Conservation (phyloP, 2,329 filamentous ascomycete genomes). For the Orbilia quercus region DNA sequence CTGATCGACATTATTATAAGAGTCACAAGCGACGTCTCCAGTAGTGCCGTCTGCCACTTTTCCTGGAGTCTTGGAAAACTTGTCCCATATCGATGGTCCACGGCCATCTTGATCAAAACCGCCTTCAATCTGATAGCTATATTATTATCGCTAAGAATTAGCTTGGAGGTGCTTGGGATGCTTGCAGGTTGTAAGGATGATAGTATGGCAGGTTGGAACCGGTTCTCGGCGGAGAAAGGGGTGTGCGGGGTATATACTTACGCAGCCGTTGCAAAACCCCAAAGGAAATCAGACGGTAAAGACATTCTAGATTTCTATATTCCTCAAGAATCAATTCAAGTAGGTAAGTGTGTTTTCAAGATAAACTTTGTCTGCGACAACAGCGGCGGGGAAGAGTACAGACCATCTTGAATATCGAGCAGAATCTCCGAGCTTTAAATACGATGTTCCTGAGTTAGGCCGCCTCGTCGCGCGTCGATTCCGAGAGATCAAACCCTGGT, state of each 20-base stretch:
- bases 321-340: conserved; percentile 40
- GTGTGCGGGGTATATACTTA: conserved; percentile 64
- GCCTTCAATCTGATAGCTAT: conserved; percentile 88
- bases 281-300: conserved; percentile 77
- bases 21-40: conserved; percentile 84
- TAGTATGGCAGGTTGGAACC: too few species aligned
- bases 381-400: conserved; percentile 28
- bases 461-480: conserved; percentile 51
- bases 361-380: conserved; percentile 20
- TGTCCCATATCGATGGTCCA: conserved; percentile 87
- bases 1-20: conserved; percentile 80
- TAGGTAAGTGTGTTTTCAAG: conserved; percentile 9
- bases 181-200: background rate
- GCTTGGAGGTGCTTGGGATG: background rate
- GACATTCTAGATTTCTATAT: conserved; percentile 59
- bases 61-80: conserved; percentile 81
- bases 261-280: conserved; percentile 84
- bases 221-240: background rate
- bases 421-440: conserved; percentile 57
- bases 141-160: conserved; percentile 23
- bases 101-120: conserved; percentile 79
- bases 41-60: conserved; percentile 83
- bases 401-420: conserved; percentile 54
- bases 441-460: conserved; percentile 32
- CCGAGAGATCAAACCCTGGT: conserved; percentile 48